phyloP scores from a whole-genome alignment of 2,329 filamentous ascomycete species.

The Eutypa lata region DNA sequence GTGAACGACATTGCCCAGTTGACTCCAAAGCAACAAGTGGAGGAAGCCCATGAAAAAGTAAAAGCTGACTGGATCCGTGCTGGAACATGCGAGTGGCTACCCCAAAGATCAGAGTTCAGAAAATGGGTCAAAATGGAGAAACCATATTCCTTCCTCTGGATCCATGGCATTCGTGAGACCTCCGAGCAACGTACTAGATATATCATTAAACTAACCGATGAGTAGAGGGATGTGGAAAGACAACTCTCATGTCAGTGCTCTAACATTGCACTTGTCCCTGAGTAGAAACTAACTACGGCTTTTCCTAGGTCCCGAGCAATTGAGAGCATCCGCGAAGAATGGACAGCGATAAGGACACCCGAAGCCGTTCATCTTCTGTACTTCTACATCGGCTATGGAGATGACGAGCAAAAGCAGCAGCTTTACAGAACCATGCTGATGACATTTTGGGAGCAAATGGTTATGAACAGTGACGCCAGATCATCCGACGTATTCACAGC shows the following conservation, averaged over 20 bases:
- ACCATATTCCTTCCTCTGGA: neutral
- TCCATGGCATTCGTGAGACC: neutral
- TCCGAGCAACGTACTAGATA: neutral
- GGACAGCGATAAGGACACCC: neutral
- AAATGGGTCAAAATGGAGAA: neutral
- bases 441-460: neutral
- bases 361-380: neutral
- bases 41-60: neutral
- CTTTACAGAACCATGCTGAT: neutral
- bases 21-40: neutral
- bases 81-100: neutral
- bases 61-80: neutral
- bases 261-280: neutral
- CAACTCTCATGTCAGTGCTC: neutral
- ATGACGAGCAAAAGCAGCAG: neutral
- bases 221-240: neutral
- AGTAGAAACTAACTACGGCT: neutral
- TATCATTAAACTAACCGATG: neutral
- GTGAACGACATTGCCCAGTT: neutral
- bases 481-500: neutral
- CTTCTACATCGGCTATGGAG: neutral
- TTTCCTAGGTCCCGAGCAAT: neutral
- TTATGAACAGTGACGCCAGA: neutral
- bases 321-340: neutral
- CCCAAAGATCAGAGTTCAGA: neutral